Evolutionary conservation across 805 yeast species (phyloP), one percentile per base, ranked within the genome.

Genomic region (Saccharomycopsis fibuligera): DNA sequence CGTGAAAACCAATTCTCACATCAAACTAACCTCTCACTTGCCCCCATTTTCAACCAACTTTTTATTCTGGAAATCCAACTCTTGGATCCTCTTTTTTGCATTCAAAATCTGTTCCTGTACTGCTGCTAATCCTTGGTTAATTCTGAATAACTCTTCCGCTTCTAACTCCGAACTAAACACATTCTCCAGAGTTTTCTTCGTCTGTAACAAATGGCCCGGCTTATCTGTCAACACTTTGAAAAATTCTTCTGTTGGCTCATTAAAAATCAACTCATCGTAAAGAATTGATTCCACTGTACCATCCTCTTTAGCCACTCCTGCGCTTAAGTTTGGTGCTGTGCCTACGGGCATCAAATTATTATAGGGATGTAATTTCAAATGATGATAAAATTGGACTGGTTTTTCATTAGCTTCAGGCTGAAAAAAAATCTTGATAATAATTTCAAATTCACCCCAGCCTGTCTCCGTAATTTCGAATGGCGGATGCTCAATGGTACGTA

Each of bases 401-500:
- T 93, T 93, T 61, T 93, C 99, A 57, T 81, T 83, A 14, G 95
- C 83, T 27, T 86, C 95, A n/a, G 82, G 75, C 35, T 81, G 82
- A 64, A 93, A 93, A 63, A 82, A 90, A 16, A 93, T 78, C 61
- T 90, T 86, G 48, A 93, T 81, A 33, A 86, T 78, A 53, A 93
- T 84, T 60, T 93, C 99, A 65, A 93, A 93, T 64, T 93, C 99
- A 56, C 99, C 99, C 99, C 99, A 93, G 0, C 99, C 99, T 0
- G 98, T 86, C 61, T 93, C 99, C 1, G 96, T 85, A 25, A 93
- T 88, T 63, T 89, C 95, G 59, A 84, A 93, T 0, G 99, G 99
- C 1, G 98, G 97, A 27, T 71, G 62, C 54, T 93, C 98, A 14
- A 91, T 73, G 1, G 93, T 75, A 48, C 99, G 70, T n/a, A 88